phyloP scores from a whole-genome alignment of 1,284 basidiomycete species.

The Polyporus tsugae region DNA sequence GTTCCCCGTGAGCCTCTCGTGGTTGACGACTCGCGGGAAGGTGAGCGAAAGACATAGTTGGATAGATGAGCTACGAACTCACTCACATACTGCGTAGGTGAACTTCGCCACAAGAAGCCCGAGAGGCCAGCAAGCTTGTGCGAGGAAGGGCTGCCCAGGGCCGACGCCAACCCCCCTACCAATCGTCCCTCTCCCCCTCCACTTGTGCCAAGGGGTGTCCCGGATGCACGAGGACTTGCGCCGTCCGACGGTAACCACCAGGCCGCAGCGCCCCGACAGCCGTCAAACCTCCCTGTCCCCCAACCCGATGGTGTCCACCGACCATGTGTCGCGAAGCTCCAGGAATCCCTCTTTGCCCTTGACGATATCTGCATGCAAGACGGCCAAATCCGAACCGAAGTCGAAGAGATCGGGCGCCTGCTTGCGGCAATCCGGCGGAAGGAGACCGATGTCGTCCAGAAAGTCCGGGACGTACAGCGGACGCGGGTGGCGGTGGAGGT shows the following conservation, averaged over 20 bases:
- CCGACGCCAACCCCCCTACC: not conserved
- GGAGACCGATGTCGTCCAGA: not conserved
- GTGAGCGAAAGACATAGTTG: not conserved
- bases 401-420: not conserved
- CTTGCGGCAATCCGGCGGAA: not conserved
- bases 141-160: not conserved
- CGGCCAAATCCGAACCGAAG: not conserved
- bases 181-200: not conserved
- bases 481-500: not conserved
- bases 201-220: not conserved
- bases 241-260: not conserved
- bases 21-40: not conserved
- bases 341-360: not conserved
- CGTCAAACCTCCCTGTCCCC: not conserved
- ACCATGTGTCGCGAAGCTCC: not conserved
- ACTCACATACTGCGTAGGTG: not conserved
- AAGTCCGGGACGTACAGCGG: not conserved
- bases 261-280: not conserved
- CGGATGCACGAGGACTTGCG: too few species aligned
- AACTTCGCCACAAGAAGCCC: not conserved
- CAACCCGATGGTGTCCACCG: not conserved
- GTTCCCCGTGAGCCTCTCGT: not conserved
- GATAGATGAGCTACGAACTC: not conserved
- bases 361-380: slow-evolving; percentile 1
- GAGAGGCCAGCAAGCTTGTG: not conserved